Evolutionary conservation across 257 asterid genomes (phyloP).

Genomic region (Nicotiana attenuata): DNA sequence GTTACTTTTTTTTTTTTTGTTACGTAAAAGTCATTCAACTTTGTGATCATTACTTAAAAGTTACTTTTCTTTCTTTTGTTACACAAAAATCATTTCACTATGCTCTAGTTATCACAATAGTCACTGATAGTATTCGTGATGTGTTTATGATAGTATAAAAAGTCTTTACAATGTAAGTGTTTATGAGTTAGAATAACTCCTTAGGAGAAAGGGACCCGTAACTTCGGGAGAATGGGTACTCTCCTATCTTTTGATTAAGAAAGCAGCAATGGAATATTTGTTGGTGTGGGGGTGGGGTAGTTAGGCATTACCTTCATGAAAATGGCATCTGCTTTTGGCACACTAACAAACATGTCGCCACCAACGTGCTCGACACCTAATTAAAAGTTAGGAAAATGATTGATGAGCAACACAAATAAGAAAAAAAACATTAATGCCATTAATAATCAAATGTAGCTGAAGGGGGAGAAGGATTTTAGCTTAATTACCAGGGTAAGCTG

Average conservation of each 20-base stretch:
- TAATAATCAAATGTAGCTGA: background rate
- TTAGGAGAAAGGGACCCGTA: no score
- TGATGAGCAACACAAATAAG: background rate
- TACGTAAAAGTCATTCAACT: no score
- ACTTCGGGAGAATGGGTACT: no score
- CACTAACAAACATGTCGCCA: slow-evolving; percentile 89
- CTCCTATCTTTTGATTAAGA: no score
- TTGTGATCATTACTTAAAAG: no score
- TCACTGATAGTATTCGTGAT: no score
- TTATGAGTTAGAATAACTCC: background rate
- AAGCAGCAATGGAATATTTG: no score
- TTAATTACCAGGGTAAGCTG: slow-evolving; percentile 48
- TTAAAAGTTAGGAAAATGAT: background rate
- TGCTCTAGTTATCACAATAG: no score
- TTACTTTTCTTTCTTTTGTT: no score
- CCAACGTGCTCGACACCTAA: slow-evolving; percentile 79
- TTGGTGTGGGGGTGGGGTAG: background rate
- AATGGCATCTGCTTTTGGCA: slow-evolving; percentile 76
- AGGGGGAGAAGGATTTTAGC: background rate
- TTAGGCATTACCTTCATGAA: slow-evolving; percentile 71
- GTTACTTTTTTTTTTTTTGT: no score
- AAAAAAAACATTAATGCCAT: background rate
- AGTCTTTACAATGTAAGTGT: background rate
- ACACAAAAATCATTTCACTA: no score
- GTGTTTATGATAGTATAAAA: no score